Evolutionary conservation across 345 rosid genomes (phyloP), one percentile per base, ranked within the genome.

Genomic region (Arabidopsis thaliana): DNA sequence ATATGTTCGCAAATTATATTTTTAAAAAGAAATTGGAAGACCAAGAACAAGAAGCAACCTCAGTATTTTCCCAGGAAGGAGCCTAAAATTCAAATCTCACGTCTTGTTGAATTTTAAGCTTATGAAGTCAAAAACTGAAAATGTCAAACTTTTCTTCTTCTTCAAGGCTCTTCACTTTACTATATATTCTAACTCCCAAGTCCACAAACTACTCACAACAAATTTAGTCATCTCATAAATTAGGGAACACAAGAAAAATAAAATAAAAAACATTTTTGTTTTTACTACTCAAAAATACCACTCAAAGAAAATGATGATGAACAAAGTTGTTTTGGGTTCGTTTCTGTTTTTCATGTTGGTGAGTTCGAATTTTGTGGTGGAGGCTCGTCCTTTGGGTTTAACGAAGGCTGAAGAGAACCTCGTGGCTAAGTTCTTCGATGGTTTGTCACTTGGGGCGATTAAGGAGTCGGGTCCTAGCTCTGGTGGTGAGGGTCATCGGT

Each of bases 391-490:
- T 3, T 64, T 78, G 24, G 45, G 81, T 23, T 58, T 65, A 58
- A 57, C 68, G 2, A 66, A 65, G 34, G 48, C 58, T 13, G 78
- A 67, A 6, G 70, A 72, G 64, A 69, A 76, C 52, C 68, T 67
- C 5, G 68, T 59, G 25, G 77, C 73, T 50, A 66, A 77, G 50
- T 74, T 85, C 67, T 74, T 86, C 2, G 85, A 84, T 59, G 87
- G 85, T 46, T 71, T 81, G 24, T 80, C 71, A 7, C 80, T 86
- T 20, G 88, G 87, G 44, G 78, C 84, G 37, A 81, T 86, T 57
- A 88, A 88, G 24, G 30, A 61, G 0, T 81, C 86, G 8, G 91
- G 87, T 75, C 87, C 85, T 6, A 84, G 79, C 62, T 67, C 74
- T 40, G 79, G 90, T 69, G 86, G 86, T 16, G 41, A 41, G 6